Evolutionary conservation across 169 alveolate genomes (phyloP).

Genomic region (Plasmodium inui): DNA sequence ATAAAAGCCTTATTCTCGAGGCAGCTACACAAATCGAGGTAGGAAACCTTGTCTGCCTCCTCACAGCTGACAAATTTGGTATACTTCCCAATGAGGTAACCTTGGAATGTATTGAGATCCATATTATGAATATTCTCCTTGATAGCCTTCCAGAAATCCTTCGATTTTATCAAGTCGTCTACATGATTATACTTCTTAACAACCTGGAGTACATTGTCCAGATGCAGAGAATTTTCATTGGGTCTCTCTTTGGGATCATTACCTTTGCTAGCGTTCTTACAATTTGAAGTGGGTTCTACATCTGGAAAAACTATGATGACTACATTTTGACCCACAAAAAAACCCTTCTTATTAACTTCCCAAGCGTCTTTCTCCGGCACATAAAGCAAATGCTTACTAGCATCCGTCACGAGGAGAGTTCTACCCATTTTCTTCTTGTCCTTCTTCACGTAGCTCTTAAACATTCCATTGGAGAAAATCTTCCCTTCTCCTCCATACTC

Average conservation of each 20-base stretch:
- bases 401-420: constrained; percentile 29
- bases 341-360: constrained; percentile 57
- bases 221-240: neutral
- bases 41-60: constrained; percentile 1
- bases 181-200: constrained; percentile 34
- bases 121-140: constrained; percentile 23
- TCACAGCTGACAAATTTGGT: constrained; percentile 6
- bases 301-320: constrained; percentile 45
- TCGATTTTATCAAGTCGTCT: constrained; percentile 37
- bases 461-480: constrained; percentile 45
- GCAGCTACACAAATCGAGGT: constrained; percentile 17
- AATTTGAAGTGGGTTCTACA: neutral
- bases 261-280: neutral
- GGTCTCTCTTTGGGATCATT: neutral
- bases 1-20: constrained; percentile 18
- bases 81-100: constrained; percentile 29
- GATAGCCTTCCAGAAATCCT: constrained; percentile 11
- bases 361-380: constrained; percentile 20
- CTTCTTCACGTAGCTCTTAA: constrained; percentile 36
- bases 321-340: constrained; percentile 38
- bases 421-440: constrained; percentile 20
- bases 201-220: constrained; percentile 24
- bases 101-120: constrained; percentile 19
- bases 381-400: constrained; percentile 21
- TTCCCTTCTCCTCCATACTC: neutral